A percentile compares a stretch with the other conserved stretches of the same genome.
These are phyloP conservation scores for Cryphonectria radicalis DNA, from an alignment of 2,329 filamentous ascomycete genomes.

Conservation along the genomic window DNA sequence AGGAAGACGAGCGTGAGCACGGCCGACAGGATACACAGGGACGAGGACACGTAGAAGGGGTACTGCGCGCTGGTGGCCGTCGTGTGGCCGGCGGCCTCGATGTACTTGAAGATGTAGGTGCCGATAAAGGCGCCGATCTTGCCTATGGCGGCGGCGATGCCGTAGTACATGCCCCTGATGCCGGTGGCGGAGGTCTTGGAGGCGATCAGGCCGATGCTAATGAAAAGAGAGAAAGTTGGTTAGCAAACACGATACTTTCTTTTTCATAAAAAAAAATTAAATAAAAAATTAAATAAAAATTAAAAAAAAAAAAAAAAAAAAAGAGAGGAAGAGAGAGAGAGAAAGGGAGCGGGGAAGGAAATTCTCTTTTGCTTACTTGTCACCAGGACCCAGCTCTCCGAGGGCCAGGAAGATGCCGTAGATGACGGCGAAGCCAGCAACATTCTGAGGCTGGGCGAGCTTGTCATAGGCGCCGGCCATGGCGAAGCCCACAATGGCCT, in stretches of 20 bases:
- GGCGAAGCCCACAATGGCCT: constrained; percentile 82
- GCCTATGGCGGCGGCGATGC: constrained; percentile 72
- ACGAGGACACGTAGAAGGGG: constrained; percentile 84
- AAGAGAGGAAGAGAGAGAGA: no score
- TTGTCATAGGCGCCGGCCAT: constrained; percentile 80
- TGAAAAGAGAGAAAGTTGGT: background rate
- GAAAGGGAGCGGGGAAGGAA: no score
- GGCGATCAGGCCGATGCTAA: constrained; percentile 75
- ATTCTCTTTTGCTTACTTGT: constrained; percentile 57
- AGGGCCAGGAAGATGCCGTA: constrained; percentile 79
- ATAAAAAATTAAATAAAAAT: no score
- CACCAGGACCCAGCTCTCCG: constrained; percentile 82
- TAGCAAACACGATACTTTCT: background rate
- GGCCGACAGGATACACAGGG: constrained; percentile 77
- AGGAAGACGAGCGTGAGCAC: constrained; percentile 67
- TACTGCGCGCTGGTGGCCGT: constrained; percentile 71
- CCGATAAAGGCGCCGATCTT: constrained; percentile 87
- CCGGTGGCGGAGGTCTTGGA: constrained; percentile 88
- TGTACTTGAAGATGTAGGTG: constrained; percentile 79
- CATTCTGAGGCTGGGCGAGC: constrained; percentile 68
- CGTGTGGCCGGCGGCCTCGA: constrained; percentile 62
- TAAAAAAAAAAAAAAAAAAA: background rate
- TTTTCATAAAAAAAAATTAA: background rate
- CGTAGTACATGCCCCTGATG: constrained; percentile 79
- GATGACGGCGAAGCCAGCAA: constrained; percentile 77